Percentiles rank a stretch among this genome's conserved stretches.
phyloP scores from a whole-genome alignment of 345 rosid genomes.

The Linum usitatissimum region DNA sequence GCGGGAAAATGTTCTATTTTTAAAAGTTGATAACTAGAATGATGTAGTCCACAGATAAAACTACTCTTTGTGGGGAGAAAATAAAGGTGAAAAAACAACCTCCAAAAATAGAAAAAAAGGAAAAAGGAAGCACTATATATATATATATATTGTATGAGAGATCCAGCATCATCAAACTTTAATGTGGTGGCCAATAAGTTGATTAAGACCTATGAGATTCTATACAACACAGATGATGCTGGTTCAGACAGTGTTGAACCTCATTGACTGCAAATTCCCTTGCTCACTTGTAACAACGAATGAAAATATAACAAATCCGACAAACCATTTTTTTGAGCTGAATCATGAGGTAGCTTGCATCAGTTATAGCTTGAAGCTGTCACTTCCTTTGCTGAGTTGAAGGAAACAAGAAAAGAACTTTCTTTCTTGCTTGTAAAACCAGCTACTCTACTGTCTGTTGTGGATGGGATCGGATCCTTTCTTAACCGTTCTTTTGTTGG shows the following conservation, averaged over 20 bases:
- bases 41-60: not conserved
- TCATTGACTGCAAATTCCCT: slow-evolving; percentile 6
- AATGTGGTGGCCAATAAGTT: slow-evolving; percentile 7
- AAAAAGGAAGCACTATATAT: slow-evolving; percentile 14
- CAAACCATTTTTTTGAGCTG: slow-evolving; percentile 17
- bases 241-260: slow-evolving; percentile 11
- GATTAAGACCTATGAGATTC: slow-evolving; percentile 17
- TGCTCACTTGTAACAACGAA: slow-evolving; percentile 16
- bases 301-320: slow-evolving; percentile 17
- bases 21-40: not conserved
- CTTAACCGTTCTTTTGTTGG: slow-evolving; percentile 52
- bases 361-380: slow-evolving; percentile 16
- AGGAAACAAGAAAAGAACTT: not conserved
- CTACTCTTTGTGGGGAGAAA: slow-evolving; percentile 1
- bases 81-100: not conserved
- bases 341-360: slow-evolving; percentile 6
- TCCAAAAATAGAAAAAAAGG: not conserved
- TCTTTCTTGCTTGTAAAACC: not conserved
- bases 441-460: slow-evolving; percentile 42
- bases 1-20: no score
- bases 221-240: slow-evolving; percentile 21
- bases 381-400: slow-evolving; percentile 11
- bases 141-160: slow-evolving; percentile 18
- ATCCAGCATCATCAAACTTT: slow-evolving; percentile 16
- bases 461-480: slow-evolving; percentile 89